Evolutionary conservation across 1,284 basidiomycete species (phyloP), one percentile per base, ranked within the genome.

Genomic region (Rhodotorula sp.): DNA sequence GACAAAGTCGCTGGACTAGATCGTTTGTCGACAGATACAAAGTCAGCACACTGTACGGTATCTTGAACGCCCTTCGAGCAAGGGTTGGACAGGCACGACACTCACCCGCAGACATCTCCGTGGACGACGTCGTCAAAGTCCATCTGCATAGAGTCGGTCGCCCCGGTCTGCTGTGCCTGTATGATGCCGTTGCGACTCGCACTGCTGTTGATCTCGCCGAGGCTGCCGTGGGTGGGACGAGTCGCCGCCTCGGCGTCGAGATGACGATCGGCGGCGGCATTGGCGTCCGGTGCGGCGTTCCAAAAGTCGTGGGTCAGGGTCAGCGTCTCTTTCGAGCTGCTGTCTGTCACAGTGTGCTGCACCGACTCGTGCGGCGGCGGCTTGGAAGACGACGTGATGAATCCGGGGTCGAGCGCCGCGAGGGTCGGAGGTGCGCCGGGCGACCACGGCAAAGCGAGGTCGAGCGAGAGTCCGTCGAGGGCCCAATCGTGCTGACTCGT

Each of bases 101-200:
- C 72, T 58, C 31, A 76, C 75, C 72, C 72, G 70, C 72, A 76
- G 0, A 57, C 57, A 46, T 68, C 65, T 21, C 62, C 66, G 47
- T 74, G 68, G 2, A 74, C 66, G 65, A 74, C 64, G 56, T 71
- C 68, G 16, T 74, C 72, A 46, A 72, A 72, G 6, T 76, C 75
- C 64, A 72, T 69, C 54, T 57, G 47, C 52, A 23, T 43, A 12
- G 52, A 21, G n/a, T 58, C n/a, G 23, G n/a, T 23, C 58, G n/a
- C 34, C 29, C 49, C 39, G 39, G 39, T 39, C 39, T 39, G 39
- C 10, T 39, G 39, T 39, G 39, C 39, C 39, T 39, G 39, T 7
- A 39, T 12, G 39, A 39, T 39, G 2, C 39, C 39, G 39, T 39
- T 39, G 8, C 39, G 39, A 12, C 39, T 39, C 39, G 39, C 39